Percentiles rank a stretch among this genome's conserved stretches.
Evolutionary conservation across 495 filamentous ascomycete genomes (phyloP).

Genomic region (Penicillium macrosclerotiorum): DNA sequence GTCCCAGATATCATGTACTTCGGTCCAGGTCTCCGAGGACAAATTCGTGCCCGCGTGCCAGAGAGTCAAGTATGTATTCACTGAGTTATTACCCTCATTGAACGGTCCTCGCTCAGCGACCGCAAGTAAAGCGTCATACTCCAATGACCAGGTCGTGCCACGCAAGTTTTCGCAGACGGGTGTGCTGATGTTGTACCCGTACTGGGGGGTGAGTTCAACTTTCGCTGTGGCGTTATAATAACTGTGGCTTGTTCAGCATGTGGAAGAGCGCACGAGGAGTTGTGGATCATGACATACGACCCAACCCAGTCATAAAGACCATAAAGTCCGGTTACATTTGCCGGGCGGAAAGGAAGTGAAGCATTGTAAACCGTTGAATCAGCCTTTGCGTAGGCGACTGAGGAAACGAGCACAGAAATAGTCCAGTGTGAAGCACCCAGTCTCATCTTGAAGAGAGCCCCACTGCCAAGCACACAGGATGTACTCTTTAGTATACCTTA

Average conservation of each 20-base stretch:
- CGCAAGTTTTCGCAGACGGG: neutral
- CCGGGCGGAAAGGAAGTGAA: slow-evolving; percentile 8
- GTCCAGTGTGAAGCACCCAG: too few relatives aligned
- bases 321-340: slow-evolving; percentile 13
- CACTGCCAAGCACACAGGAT: too few relatives aligned
- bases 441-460: too few relatives aligned
- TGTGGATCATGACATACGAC: slow-evolving; percentile 10
- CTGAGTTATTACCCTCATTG: slow-evolving; percentile 5
- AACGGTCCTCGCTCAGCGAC: slow-evolving; percentile 11
- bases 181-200: neutral
- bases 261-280: neutral
- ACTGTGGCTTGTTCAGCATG: neutral
- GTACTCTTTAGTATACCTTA: too few relatives aligned
- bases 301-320: slow-evolving; percentile 18
- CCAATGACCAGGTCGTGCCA: neutral
- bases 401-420: too few relatives aligned
- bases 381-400: neutral
- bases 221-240: slow-evolving; percentile 19
- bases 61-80: slow-evolving; percentile 10
- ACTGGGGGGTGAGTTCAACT: slow-evolving; percentile 6
- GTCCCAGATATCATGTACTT: neutral
- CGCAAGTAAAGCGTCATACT: slow-evolving; percentile 9
- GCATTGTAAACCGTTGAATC: neutral
- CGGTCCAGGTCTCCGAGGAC: too few relatives aligned
- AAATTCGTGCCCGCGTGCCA: slow-evolving; percentile 5